phyloP scores from a whole-genome alignment of 495 filamentous ascomycete genomes.

The Hyphodiscus hymeniophilus region DNA sequence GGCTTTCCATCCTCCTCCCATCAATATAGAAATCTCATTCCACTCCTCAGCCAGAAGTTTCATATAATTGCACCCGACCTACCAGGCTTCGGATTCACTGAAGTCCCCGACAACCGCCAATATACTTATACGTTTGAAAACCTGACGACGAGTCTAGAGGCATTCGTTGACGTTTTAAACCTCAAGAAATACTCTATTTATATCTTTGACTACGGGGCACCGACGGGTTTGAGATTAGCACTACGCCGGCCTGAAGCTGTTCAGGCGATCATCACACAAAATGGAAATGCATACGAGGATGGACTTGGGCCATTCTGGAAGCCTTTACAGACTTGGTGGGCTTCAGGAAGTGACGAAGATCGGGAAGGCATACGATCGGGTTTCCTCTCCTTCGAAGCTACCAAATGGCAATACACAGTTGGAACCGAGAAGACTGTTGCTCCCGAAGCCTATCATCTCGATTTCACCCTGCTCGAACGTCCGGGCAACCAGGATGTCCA shows the following conservation, averaged over 20 bases:
- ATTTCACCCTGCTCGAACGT: slow-evolving; percentile 41
- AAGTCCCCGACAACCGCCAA: slow-evolving; percentile 29
- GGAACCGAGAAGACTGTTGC: slow-evolving; percentile 37
- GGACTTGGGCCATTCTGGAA: slow-evolving; percentile 52
- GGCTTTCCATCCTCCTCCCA: slow-evolving; percentile 57
- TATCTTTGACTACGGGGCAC: slow-evolving; percentile 62
- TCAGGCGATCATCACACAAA: slow-evolving; percentile 49
- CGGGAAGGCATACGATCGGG: slow-evolving; percentile 29
- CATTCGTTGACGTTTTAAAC: slow-evolving; percentile 35
- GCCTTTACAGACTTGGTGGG: slow-evolving; percentile 41
- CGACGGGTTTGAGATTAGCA: slow-evolving; percentile 46
- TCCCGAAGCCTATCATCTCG: slow-evolving; percentile 43
- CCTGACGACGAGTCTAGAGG: slow-evolving; percentile 30
- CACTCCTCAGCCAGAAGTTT: slow-evolving; percentile 42
- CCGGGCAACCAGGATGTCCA: slow-evolving; percentile 48
- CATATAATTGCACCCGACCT: slow-evolving; percentile 53
- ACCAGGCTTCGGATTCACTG: slow-evolving; percentile 55
- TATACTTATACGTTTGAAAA: slow-evolving; percentile 45
- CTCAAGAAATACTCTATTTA: slow-evolving; percentile 46
- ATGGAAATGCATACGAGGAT: slow-evolving; percentile 56
- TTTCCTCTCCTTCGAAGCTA: slow-evolving; percentile 38
- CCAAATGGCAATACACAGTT: slow-evolving; percentile 46
- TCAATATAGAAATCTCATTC: slow-evolving; percentile 54
- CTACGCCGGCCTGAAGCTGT: slow-evolving; percentile 38
- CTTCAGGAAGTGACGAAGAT: slow-evolving; percentile 27